Conservation (phyloP, 73 alveolate genomes). For the Paramecium octaurelia region DNA sequence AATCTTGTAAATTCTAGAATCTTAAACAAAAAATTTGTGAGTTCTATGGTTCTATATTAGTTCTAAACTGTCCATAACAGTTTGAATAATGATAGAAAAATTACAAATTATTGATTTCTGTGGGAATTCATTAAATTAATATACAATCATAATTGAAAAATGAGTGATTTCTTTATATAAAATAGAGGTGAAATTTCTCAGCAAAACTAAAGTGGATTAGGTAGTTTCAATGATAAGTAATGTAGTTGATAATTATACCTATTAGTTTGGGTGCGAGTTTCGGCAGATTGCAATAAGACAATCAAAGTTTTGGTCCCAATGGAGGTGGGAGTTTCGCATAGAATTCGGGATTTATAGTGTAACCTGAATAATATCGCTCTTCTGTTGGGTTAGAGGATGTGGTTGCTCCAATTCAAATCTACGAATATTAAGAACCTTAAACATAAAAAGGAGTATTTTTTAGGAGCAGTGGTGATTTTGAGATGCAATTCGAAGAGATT, state of each 20-base stretch:
- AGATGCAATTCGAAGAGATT: constrained; percentile 27
- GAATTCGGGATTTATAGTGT: not conserved
- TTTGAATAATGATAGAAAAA: not conserved
- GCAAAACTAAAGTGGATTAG: not conserved
- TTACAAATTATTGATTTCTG: not conserved
- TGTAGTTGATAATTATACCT: not conserved
- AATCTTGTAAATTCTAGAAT: not conserved
- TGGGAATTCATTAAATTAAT: not conserved
- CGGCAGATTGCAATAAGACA: not conserved
- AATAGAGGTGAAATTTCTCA: not conserved
- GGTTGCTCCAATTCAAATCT: not conserved
- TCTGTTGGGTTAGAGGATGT: constrained; percentile 16
- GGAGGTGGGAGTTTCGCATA: not conserved
- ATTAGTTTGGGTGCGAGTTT: constrained; percentile 12
- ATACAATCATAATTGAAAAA: not conserved
- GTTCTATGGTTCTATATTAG: not conserved
- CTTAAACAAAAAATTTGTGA: not conserved
- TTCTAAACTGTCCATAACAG: not conserved
- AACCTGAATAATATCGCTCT: not conserved
- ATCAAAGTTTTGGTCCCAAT: constrained; percentile 7
- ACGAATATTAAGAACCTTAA: constrained; percentile 24
- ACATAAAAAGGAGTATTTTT: constrained; percentile 6
- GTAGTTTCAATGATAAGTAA: not conserved
- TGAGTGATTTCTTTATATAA: not conserved
- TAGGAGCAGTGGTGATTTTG: constrained; percentile 27